phyloP scores from a whole-genome alignment of 805 yeast genomes.

The Grigorovia transvaalensis region DNA sequence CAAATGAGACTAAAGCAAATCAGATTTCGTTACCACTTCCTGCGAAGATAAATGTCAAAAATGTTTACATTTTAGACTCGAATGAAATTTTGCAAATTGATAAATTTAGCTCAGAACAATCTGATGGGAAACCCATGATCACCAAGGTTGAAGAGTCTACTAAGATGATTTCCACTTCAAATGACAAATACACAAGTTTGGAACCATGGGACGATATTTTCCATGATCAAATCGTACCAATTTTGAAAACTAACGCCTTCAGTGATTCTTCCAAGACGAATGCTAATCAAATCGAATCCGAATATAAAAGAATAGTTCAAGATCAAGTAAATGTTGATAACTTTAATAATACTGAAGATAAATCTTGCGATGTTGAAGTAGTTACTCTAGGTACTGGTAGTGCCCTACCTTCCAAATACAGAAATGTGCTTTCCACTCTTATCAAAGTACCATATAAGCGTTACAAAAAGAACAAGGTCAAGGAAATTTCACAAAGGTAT shows the following conservation, averaged over 20 bases:
- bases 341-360: conserved; percentile 24
- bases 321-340: conserved; percentile 24
- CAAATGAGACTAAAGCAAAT: conserved; percentile 5
- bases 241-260: conserved; percentile 3
- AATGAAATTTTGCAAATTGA: conserved; percentile 12
- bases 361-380: conserved; percentile 50
- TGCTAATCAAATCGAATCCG: conserved; percentile 6
- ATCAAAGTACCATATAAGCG: conserved; percentile 52
- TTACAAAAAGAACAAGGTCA: conserved; percentile 20
- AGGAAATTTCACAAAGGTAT: conserved; percentile 29
- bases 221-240: conserved; percentile 19
- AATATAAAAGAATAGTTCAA: conserved; percentile 19
- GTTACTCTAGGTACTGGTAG: conserved; percentile 88
- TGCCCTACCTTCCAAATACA: conserved; percentile 71
- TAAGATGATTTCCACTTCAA: not conserved
- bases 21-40: not conserved
- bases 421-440: conserved; percentile 78
- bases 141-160: not conserved
- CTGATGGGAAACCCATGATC: conserved; percentile 3
- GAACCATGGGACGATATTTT: conserved; percentile 23
- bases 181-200: not conserved
- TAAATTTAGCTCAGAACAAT: conserved; percentile 12
- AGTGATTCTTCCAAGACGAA: conserved; percentile 12
- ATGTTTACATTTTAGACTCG: conserved; percentile 20
- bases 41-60: conserved; percentile 10